These are phyloP conservation scores for Cladosporium sp. DNA, from an alignment of 2,329 filamentous ascomycete species.

Conservation along the genomic window DNA sequence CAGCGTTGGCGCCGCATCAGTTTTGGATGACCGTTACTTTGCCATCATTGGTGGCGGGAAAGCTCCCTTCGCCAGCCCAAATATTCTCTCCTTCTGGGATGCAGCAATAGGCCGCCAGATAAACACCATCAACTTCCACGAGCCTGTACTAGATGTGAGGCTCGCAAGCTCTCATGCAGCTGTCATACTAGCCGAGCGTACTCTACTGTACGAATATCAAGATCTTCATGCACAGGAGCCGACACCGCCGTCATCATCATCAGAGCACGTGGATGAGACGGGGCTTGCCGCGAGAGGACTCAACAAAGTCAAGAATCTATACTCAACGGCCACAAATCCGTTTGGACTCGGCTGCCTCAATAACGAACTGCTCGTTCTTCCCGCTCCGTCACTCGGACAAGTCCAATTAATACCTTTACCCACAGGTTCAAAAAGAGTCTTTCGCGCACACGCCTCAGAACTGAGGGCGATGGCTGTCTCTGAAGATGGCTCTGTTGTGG, in stretches of 20 bases:
- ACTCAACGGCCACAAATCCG: slow-evolving; percentile 82
- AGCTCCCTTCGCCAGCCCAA: slow-evolving; percentile 27
- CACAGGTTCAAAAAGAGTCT: slow-evolving; percentile 82
- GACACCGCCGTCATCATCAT: slow-evolving; percentile 54
- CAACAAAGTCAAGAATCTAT: slow-evolving; percentile 50
- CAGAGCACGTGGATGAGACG: slow-evolving; percentile 10
- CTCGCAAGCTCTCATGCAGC: slow-evolving; percentile 72
- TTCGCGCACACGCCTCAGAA: slow-evolving; percentile 78
- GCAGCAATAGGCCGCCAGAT: slow-evolving; percentile 71
- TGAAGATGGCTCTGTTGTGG: slow-evolving; percentile 72
- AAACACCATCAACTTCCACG: slow-evolving; percentile 73
- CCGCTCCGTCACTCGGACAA: slow-evolving; percentile 81
- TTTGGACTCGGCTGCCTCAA: slow-evolving; percentile 75
- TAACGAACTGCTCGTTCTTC: slow-evolving; percentile 70
- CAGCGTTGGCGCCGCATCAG: slow-evolving; percentile 27
- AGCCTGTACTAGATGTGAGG: slow-evolving; percentile 73
- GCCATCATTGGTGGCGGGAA: slow-evolving; percentile 85
- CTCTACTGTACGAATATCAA: slow-evolving; percentile 29
- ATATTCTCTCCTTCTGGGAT: slow-evolving; percentile 66
- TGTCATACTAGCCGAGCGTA: slow-evolving; percentile 56
- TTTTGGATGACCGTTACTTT: slow-evolving; percentile 53
- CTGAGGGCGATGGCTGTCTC: slow-evolving; percentile 77
- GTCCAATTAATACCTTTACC: slow-evolving; percentile 78
- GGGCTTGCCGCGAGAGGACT: slow-evolving; percentile 19
- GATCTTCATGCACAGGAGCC: slow-evolving; percentile 26